Conservation (phyloP, 345 rosid genomes). For the Linum usitatissimum region DNA sequence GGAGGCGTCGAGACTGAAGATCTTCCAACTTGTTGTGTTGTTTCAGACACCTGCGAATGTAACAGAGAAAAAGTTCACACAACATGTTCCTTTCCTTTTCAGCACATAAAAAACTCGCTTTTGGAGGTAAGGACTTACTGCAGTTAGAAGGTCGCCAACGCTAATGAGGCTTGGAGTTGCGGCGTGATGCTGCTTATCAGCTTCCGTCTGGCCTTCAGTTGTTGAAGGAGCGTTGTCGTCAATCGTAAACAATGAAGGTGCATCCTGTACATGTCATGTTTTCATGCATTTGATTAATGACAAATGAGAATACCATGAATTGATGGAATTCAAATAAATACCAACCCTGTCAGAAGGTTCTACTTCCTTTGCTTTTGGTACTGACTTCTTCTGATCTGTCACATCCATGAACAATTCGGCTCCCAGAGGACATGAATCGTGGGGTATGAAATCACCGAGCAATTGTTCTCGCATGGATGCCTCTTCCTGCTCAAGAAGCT, state of each 20-base stretch:
- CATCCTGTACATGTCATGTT: constrained; percentile 27
- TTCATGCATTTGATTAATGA: constrained; percentile 2
- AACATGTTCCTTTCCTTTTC: background rate
- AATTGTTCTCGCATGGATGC: constrained; percentile 34
- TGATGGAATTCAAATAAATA: background rate
- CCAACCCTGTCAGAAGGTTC: constrained; percentile 28
- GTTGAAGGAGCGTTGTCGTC: constrained; percentile 29
- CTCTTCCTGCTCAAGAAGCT: constrained; percentile 28
- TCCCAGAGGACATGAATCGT: constrained; percentile 53
- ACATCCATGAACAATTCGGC: constrained; percentile 34
- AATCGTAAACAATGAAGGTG: constrained; percentile 22
- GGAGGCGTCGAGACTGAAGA: constrained; percentile 40
- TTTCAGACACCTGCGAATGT: constrained; percentile 37
- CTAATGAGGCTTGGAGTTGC: constrained; percentile 37
- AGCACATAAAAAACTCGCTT: background rate
- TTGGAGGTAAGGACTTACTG: constrained; percentile 53
- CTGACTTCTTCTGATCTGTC: constrained; percentile 26
- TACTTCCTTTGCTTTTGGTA: constrained; percentile 19
- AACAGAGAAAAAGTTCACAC: background rate
- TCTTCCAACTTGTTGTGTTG: constrained; percentile 47
- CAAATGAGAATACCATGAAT: background rate
- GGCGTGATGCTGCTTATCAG: constrained; percentile 14
- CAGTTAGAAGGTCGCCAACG: constrained; percentile 45
- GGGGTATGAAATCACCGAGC: constrained; percentile 44
- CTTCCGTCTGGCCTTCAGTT: constrained; percentile 30